phyloP scores from a whole-genome alignment of 2,329 filamentous ascomycete genomes.

The Aspergillus felis region DNA sequence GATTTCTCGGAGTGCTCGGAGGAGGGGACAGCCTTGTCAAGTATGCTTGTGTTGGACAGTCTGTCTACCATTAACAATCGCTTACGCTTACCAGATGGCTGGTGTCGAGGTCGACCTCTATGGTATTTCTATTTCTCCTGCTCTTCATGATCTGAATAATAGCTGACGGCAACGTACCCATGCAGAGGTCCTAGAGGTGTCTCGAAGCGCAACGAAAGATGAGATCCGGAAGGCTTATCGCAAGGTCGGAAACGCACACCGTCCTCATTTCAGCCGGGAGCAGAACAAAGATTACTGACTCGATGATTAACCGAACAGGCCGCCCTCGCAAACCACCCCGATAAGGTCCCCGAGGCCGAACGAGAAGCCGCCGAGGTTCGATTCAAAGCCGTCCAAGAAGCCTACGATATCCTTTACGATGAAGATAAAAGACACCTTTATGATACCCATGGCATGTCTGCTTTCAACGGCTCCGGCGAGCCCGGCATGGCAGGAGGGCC shows the following conservation, averaged over 20 bases:
- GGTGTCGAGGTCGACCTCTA: slow-evolving; percentile 55
- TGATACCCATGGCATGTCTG: slow-evolving; percentile 91
- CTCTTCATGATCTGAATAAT: not conserved
- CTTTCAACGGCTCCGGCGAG: slow-evolving; percentile 76
- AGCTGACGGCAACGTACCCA: slow-evolving; percentile 6
- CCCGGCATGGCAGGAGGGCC: slow-evolving; percentile 56
- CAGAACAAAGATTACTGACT: not conserved
- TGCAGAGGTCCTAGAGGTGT: slow-evolving; percentile 73
- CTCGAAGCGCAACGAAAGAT: slow-evolving; percentile 65
- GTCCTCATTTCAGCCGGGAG: not conserved
- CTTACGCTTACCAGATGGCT: slow-evolving; percentile 26
- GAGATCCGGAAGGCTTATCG: slow-evolving; percentile 96
- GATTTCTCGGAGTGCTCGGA: not conserved
- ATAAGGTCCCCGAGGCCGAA: slow-evolving; percentile 86
- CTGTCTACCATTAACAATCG: slow-evolving; percentile 14
- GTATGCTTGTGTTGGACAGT: slow-evolving; percentile 11
- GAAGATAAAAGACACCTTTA: slow-evolving; percentile 90
- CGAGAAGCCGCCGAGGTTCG: slow-evolving; percentile 80
- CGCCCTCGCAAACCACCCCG: slow-evolving; percentile 83
- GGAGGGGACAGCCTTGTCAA: slow-evolving; percentile 2
- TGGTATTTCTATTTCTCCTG: slow-evolving; percentile 40
- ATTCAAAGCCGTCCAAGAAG: slow-evolving; percentile 90
- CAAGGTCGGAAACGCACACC: slow-evolving; percentile 58
- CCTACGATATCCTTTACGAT: slow-evolving; percentile 96
- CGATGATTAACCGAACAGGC: slow-evolving; percentile 51